Conservation (phyloP, 306 rosid species). For the Citrullus amarus region DNA sequence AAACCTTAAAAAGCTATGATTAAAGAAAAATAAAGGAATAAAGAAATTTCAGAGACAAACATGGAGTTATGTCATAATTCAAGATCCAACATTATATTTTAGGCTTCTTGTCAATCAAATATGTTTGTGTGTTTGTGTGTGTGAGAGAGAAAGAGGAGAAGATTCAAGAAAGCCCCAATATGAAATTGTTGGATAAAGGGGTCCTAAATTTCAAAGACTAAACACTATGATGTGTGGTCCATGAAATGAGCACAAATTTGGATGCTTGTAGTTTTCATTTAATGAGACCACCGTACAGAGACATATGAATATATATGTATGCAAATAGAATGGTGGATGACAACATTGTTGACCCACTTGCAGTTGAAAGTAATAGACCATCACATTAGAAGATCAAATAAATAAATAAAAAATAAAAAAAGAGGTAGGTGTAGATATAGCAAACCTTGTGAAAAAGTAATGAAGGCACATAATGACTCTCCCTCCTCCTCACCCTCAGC, state of each 20-base stretch:
- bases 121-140: background rate
- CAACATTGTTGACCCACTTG: constrained; percentile 65
- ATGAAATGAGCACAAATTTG: constrained; percentile 34
- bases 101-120: constrained; percentile 10
- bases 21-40: background rate
- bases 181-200: background rate
- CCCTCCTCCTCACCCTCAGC: constrained; percentile 25
- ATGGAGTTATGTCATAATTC: background rate
- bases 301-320: constrained; percentile 28
- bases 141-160: background rate
- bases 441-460: constrained; percentile 40
- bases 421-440: constrained; percentile 37
- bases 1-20: background rate
- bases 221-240: constrained; percentile 26
- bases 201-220: constrained; percentile 2
- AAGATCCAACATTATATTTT: constrained; percentile 7
- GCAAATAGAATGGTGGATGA: constrained; percentile 28
- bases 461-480: constrained; percentile 36
- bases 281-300: constrained; percentile 12
- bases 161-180: background rate
- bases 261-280: constrained; percentile 42
- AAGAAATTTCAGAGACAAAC: background rate
- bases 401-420: background rate
- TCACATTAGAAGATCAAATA: constrained; percentile 37
- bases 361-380: constrained; percentile 64